These are phyloP conservation scores for Aspergillus amoenus DNA, from an alignment of 2,329 filamentous ascomycete species.

Conservation along the genomic window DNA sequence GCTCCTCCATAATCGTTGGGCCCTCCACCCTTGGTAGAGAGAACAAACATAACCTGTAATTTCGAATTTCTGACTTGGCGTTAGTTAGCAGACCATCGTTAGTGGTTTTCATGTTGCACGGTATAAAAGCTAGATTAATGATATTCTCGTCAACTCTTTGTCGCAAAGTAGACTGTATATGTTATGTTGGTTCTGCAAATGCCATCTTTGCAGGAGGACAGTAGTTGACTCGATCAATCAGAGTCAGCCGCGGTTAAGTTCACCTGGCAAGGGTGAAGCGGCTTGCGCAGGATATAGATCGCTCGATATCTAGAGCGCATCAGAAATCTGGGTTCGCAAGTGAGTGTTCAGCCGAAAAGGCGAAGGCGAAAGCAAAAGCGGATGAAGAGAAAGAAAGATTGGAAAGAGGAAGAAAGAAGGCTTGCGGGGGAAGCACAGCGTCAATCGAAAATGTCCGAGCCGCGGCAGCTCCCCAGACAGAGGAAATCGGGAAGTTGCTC, in stretches of 20 bases:
- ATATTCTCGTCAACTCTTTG: constrained; percentile 1
- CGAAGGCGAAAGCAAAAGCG: not conserved
- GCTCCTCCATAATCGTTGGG: constrained; percentile 1
- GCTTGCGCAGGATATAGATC: too few species aligned
- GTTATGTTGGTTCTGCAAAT: not conserved
- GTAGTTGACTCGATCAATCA: not conserved
- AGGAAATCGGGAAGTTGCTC: not conserved
- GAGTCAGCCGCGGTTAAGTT: too few species aligned
- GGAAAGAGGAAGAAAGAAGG: not conserved
- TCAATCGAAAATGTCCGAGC: constrained; percentile 4
- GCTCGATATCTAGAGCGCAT: too few species aligned
- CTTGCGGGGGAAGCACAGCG: constrained; percentile 2
- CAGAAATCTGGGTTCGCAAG: not conserved
- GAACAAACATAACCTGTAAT: constrained; percentile 17
- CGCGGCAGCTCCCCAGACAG: constrained; percentile 1
- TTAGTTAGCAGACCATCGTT: constrained; percentile 20
- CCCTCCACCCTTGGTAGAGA: constrained; percentile 9
- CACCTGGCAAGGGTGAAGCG: too few species aligned
- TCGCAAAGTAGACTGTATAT: not conserved
- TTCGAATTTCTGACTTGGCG: constrained; percentile 16
- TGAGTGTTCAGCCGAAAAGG: not conserved
- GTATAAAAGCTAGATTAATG: constrained; percentile 28
- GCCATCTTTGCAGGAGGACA: not conserved
- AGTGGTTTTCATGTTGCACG: constrained; percentile 18
- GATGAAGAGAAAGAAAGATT: not conserved